A percentile compares a stretch with the other conserved stretches of the same genome.
Conservation (phyloP, 108 stramenopile genomes). For the Cyclotella sp. region DNA sequence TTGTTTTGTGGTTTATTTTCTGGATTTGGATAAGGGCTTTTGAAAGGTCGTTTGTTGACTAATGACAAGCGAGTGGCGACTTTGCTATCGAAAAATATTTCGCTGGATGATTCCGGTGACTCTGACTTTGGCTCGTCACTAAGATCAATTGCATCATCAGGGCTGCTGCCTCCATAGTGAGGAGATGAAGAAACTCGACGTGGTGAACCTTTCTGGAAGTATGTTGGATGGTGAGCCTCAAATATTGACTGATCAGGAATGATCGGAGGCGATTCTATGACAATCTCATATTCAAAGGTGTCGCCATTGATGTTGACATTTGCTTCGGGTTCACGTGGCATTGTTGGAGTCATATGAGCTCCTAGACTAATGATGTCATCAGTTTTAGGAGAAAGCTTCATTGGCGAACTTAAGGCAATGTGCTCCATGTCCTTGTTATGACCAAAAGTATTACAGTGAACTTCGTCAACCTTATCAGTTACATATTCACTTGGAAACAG, state of each 20-base stretch:
- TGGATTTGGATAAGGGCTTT: conserved; percentile 30
- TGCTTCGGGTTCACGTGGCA: neutral
- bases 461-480: no score
- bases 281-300: conserved; percentile 21
- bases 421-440: neutral
- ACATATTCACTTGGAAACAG: no score
- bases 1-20: neutral
- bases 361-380: neutral
- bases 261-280: conserved; percentile 36
- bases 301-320: neutral
- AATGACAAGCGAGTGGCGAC: conserved; percentile 6
- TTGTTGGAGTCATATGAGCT: neutral
- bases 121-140: conserved; percentile 23
- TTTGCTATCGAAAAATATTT: neutral
- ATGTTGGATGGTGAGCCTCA: neutral
- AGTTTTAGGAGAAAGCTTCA: neutral
- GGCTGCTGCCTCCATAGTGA: conserved; percentile 11
- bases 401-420: neutral
- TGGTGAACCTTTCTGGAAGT: conserved; percentile 17
- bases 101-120: neutral
- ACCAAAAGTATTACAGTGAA: no score
- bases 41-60: conserved; percentile 29
- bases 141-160: conserved; percentile 36
- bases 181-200: conserved; percentile 48
- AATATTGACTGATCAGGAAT: neutral